Conservation (phyloP, 148 eudicot genomes). For the Dysphania ambrosioides region DNA sequence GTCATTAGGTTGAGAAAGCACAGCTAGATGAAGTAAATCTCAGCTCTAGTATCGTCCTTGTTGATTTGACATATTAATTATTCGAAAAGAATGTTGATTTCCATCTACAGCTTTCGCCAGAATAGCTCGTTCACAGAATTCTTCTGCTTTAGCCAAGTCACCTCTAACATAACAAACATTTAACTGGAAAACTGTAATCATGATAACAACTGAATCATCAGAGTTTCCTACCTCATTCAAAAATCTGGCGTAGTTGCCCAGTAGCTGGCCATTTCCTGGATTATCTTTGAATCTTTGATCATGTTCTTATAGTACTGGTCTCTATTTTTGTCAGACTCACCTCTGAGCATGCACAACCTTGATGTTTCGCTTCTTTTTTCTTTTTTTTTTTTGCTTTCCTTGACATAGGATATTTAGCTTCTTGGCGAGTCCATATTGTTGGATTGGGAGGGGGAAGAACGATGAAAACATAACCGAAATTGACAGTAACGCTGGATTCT, state of each 20-base stretch:
- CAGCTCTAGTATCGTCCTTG: not conserved
- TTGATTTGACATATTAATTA: slow-evolving; percentile 1
- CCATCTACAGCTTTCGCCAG: not conserved
- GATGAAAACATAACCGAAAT: too few relatives aligned
- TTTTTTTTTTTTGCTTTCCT: too few relatives aligned
- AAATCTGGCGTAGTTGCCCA: not conserved
- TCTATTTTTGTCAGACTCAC: not conserved
- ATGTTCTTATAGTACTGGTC: not conserved
- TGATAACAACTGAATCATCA: not conserved
- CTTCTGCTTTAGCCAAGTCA: not conserved
- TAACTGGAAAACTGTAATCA: not conserved
- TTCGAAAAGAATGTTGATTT: not conserved
- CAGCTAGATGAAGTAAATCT: not conserved
- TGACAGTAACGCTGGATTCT: too few relatives aligned
- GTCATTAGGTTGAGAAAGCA: not conserved
- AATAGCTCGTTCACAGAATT: not conserved
- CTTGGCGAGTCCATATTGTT: not conserved
- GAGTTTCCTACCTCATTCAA: not conserved
- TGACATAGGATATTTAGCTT: too few relatives aligned
- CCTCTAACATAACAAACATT: slow-evolving; percentile 1
- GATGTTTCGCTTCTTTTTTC: too few relatives aligned
- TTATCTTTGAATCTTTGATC: not conserved
- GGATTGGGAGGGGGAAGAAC: not conserved
- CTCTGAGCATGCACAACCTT: slow-evolving; percentile 1
- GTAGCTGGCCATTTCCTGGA: slow-evolving; percentile 12